phyloP scores from a whole-genome alignment of 148 eudicot genomes.

The Vaccinium vitisidaea region DNA sequence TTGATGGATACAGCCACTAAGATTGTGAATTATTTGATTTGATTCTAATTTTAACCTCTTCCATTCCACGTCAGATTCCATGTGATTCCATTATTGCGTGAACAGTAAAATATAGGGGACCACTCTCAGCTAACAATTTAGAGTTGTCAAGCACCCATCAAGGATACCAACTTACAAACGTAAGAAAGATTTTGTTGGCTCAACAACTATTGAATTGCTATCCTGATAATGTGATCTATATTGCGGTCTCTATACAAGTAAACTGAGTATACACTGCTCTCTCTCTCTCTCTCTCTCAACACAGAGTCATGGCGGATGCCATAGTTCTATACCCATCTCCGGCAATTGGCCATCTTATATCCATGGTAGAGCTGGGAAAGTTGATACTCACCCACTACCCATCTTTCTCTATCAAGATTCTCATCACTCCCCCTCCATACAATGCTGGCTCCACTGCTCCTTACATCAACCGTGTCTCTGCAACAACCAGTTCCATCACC shows the following conservation, averaged over 20 bases:
- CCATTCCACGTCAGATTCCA: not conserved
- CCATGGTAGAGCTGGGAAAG: constrained; percentile 69
- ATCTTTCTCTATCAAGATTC: constrained; percentile 39
- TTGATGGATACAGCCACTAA: not conserved
- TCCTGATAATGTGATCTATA: too few species aligned
- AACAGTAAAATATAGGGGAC: not conserved
- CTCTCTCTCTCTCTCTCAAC: not conserved
- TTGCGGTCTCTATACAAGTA: too few species aligned
- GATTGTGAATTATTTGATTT: not conserved
- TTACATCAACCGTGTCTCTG: constrained; percentile 34
- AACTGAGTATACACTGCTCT: too few species aligned
- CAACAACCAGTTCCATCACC: constrained; percentile 42
- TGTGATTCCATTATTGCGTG: not conserved
- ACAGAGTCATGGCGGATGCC: not conserved
- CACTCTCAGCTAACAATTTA: not conserved
- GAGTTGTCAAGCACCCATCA: not conserved
- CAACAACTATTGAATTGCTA: too few species aligned
- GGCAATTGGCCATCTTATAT: constrained; percentile 53
- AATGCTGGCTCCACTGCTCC: constrained; percentile 28
- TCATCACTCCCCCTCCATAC: constrained; percentile 32
- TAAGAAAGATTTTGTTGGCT: not conserved
- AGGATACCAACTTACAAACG: not conserved
- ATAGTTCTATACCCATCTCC: constrained; percentile 55
- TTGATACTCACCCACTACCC: constrained; percentile 29
- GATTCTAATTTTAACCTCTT: not conserved